phyloP scores from a whole-genome alignment of 1,284 basidiomycete genomes.

The Tausonia pullulans region DNA sequence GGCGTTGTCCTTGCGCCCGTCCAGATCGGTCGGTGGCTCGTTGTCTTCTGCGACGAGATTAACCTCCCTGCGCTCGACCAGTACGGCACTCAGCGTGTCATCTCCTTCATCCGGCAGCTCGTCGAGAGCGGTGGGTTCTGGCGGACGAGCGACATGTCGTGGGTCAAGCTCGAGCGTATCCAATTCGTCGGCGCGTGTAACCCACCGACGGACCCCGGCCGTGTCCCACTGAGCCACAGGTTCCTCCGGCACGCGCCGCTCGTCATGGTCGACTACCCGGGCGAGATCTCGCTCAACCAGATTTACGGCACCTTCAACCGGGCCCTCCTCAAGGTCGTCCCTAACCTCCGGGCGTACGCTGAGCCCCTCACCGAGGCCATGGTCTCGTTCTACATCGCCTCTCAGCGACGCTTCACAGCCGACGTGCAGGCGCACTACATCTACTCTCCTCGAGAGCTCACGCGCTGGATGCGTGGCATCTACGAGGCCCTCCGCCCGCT shows the following conservation, averaged over 20 bases:
- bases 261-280: slow-evolving; percentile 99
- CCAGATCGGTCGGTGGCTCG: slow-evolving; percentile 95
- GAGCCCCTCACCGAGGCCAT: slow-evolving; percentile 95
- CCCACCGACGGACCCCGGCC: slow-evolving; percentile 98
- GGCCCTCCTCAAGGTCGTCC: slow-evolving; percentile 88
- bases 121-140: slow-evolving; percentile 94
- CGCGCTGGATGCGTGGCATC: slow-evolving; percentile 93
- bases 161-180: slow-evolving; percentile 95
- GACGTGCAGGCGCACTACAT: slow-evolving; percentile 97
- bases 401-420: slow-evolving; percentile 88
- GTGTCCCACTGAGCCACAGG: slow-evolving; percentile 92
- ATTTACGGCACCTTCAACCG: slow-evolving; percentile 99
- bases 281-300: slow-evolving; percentile 91
- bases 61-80: slow-evolving; percentile 95
- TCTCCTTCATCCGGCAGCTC: slow-evolving; percentile 94
- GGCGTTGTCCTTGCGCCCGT: slow-evolving; percentile 86
- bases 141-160: slow-evolving; percentile 86
- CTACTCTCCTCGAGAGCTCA: slow-evolving; percentile 97
- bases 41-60: slow-evolving; percentile 99
- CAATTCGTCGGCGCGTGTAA: slow-evolving; percentile 99
- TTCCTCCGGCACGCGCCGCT: slow-evolving; percentile 96
- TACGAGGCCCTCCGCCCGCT: slow-evolving; percentile 92
- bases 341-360: slow-evolving; percentile 82
- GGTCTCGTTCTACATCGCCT: slow-evolving; percentile 90
- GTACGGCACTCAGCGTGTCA: slow-evolving; percentile 97